Conservation (phyloP, 306 rosid genomes). For the Cajanus cajan region DNA sequence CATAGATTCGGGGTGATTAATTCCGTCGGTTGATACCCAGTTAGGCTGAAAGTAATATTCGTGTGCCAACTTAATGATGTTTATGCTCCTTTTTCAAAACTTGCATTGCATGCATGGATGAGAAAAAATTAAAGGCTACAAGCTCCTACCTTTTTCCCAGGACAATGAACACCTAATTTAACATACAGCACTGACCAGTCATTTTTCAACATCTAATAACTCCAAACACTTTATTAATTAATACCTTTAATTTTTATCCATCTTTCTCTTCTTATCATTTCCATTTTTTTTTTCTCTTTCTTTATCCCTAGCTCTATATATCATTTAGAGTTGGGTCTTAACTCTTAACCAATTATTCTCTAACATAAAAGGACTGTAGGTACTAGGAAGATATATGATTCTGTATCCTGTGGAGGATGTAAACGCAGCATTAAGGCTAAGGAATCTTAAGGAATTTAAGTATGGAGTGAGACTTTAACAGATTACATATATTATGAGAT, state of each 20-base stretch:
- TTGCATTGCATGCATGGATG: not conserved
- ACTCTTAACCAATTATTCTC: too few relatives aligned
- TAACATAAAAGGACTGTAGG: not conserved
- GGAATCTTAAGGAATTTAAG: slow-evolving; percentile 21
- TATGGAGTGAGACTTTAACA: slow-evolving; percentile 30
- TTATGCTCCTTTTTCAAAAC: not conserved
- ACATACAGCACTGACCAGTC: too few relatives aligned
- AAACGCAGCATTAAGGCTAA: not conserved
- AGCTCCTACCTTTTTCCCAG: not conserved
- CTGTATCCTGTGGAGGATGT: not conserved
- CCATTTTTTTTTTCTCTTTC: too few relatives aligned
- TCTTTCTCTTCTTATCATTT: too few relatives aligned
- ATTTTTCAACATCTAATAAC: too few relatives aligned
- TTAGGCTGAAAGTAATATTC: slow-evolving; percentile 7
- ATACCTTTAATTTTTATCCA: too few relatives aligned
- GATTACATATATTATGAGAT: not conserved
- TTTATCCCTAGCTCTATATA: too few relatives aligned
- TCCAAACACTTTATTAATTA: too few relatives aligned
- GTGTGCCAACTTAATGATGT: not conserved
- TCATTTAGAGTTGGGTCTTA: too few relatives aligned
- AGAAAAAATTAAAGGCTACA: slow-evolving; percentile 10
- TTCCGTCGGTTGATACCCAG: slow-evolving; percentile 17
- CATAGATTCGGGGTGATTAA: slow-evolving; percentile 9
- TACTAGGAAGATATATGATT: not conserved
- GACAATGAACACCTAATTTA: not conserved